These are phyloP conservation scores for Emergomyces africanus DNA, from an alignment of 2,329 filamentous ascomycete species.

Conservation along the genomic window DNA sequence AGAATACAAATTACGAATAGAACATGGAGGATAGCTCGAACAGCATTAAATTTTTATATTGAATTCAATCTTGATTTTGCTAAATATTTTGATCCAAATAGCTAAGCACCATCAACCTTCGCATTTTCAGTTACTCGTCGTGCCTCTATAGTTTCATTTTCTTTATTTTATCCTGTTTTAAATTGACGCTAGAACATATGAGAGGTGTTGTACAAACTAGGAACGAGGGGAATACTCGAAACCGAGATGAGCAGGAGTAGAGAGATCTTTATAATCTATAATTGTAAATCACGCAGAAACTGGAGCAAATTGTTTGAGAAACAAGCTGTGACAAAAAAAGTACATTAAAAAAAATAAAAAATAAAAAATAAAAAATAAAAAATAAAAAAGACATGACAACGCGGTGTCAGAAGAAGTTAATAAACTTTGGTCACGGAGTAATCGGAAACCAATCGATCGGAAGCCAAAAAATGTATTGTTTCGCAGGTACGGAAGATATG, in stretches of 20 bases:
- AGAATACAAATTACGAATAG: neutral
- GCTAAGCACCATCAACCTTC: neutral
- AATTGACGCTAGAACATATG: neutral
- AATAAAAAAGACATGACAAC: constrained; percentile 4
- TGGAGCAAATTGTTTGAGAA: no score
- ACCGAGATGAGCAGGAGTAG: neutral
- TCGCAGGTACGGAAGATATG: neutral
- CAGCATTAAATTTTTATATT: neutral
- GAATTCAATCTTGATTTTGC: neutral
- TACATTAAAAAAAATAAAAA: neutral
- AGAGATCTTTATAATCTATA: constrained; percentile 4
- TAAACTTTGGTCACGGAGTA: neutral
- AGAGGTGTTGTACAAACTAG: neutral
- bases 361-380: neutral
- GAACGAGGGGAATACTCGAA: neutral
- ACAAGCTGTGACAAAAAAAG: neutral
- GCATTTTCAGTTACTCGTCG: neutral
- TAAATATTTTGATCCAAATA: neutral
- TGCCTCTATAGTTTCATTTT: neutral
- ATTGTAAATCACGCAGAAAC: neutral
- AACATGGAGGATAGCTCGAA: neutral
- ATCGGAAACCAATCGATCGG: neutral
- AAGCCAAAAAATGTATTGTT: neutral
- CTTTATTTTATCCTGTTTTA: neutral
- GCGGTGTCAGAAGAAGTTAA: constrained; percentile 1